Base-by-base conservation (phyloP, 1,284 basidiomycete species). In the Apiotrichum sp. region DNA sequence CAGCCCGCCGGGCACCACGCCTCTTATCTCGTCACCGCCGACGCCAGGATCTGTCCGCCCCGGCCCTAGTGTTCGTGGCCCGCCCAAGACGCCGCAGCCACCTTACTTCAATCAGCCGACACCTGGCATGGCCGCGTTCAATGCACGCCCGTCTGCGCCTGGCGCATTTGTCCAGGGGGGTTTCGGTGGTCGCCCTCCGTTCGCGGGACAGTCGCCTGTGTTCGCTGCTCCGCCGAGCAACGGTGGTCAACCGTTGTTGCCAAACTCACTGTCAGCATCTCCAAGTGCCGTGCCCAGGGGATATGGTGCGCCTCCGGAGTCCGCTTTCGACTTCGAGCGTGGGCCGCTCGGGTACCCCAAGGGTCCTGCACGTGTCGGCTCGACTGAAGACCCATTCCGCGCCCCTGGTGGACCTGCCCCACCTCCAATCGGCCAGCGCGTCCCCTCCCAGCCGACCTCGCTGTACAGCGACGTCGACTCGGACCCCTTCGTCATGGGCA, bases 11-110 rank as follows among this genome's bases (percentile, higher is more conserved):
- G 49, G 57, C 1, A 59, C 64, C 2, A 62, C 66, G 6, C 69
- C 69, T 1, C 90, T 47, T 87, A 91, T 62, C 93, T 91, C 1
- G 90, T 97, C 56, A 89, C 93, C 46, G 90, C 95, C 79, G 83
- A 96, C 54, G 89, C 95, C 71, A 84, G 95, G 74, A n/a, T 47
- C 38, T 8, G 38, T 41, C 2, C 52, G 52, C 9, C 52, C 51
- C 4, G 38, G 47, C 34, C 52, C 56, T 47, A 43, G 56, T 47
- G 13, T 47, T 57, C 41, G 55, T 36, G 53, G 62, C 35, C 53
- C 63, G 9, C 67, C 70, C 47, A 69, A 70, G 61, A 68, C 65
- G 3, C 67, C 71, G 40, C 68, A 70, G 47, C 7, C 48, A 4
- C 58, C 68, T 14, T 70, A 57, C 56, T 67, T 47, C 54, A 44